phyloP scores from a whole-genome alignment of 148 eudicot species.

The Arctostaphylos glauca region DNA sequence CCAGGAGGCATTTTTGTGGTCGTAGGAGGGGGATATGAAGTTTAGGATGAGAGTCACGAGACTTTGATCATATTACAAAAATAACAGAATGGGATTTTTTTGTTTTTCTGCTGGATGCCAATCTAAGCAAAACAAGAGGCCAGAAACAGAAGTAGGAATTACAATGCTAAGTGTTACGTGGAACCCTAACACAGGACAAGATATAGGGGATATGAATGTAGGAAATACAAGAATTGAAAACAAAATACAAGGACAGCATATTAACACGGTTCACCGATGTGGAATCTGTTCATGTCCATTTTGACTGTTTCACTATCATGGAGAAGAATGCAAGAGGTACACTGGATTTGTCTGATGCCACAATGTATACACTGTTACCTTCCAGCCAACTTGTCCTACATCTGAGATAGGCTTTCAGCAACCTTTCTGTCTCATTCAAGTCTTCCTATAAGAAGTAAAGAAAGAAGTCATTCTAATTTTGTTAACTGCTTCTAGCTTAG shows the following conservation, averaged over 20 bases:
- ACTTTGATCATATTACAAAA: not conserved
- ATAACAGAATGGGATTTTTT: not conserved
- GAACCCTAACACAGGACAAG: not conserved
- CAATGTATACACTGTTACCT: not conserved
- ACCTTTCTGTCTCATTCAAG: too few relatives aligned
- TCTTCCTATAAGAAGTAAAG: too few relatives aligned
- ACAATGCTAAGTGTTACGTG: not conserved
- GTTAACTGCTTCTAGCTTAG: too few relatives aligned
- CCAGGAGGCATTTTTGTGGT: not conserved
- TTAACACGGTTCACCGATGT: not conserved
- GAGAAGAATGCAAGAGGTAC: not conserved
- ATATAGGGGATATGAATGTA: not conserved
- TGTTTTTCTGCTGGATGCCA: not conserved
- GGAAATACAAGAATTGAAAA: not conserved
- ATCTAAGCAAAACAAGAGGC: too few relatives aligned
- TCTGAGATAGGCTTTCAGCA: too few relatives aligned
- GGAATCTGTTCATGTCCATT: not conserved
- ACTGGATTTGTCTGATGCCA: not conserved
- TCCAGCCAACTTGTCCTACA: too few relatives aligned
- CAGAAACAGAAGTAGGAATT: too few relatives aligned
- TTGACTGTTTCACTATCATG: not conserved
- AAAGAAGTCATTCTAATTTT: too few relatives aligned
- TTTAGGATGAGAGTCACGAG: slow-evolving; percentile 1
- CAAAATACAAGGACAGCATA: not conserved
- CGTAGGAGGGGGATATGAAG: not conserved